A percentile compares a stretch with the other conserved stretches of the same genome.
Conservation (phyloP, 148 eudicot genomes). For the Silene uniflora region DNA sequence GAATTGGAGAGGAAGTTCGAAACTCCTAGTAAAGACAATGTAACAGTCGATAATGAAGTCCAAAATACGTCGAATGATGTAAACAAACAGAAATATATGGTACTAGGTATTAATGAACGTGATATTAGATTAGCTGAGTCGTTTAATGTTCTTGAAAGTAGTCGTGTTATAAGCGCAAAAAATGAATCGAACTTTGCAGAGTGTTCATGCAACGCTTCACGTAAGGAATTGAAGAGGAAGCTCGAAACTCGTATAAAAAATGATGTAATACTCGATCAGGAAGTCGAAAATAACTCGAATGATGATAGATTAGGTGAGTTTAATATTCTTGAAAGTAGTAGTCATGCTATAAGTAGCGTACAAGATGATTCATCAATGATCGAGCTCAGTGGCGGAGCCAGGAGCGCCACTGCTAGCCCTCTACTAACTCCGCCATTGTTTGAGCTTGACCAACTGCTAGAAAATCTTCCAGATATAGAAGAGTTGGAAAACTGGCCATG, state of each 20-base stretch:
- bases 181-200: too few relatives aligned
- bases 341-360: too few relatives aligned
- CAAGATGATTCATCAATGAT: too few relatives aligned
- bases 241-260: background rate
- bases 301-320: background rate
- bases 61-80: background rate
- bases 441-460: conserved; percentile 19
- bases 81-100: background rate
- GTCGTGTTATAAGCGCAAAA: too few relatives aligned
- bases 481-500: conserved; percentile 13
- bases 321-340: background rate
- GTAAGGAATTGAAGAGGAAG: background rate
- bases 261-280: background rate
- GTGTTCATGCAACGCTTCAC: background rate
- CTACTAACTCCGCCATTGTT: too few relatives aligned
- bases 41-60: background rate
- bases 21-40: background rate
- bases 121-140: background rate
- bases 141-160: background rate
- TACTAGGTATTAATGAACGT: background rate
- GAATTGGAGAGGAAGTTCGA: background rate
- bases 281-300: background rate
- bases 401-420: too few relatives aligned
- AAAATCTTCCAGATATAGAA: conserved; percentile 12
- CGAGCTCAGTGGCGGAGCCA: too few relatives aligned